These are phyloP conservation scores for Murraya koenigii DNA, from an alignment of 345 rosid species.

Conservation along the genomic window DNA sequence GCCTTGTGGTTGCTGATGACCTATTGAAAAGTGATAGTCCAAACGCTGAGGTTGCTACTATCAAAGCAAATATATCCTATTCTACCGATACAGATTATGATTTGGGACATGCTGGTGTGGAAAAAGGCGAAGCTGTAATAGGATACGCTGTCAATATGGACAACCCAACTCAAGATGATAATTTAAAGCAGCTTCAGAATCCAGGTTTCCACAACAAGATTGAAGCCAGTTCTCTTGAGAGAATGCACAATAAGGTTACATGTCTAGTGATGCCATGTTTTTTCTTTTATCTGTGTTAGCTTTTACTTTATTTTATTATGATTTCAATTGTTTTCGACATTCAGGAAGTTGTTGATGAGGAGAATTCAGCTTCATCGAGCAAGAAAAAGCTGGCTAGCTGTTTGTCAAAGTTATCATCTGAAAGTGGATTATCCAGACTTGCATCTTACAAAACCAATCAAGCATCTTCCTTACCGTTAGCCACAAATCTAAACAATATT, in stretches of 20 bases:
- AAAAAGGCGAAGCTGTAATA: constrained; percentile 19
- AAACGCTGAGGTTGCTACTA: constrained; percentile 20
- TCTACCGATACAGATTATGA: constrained; percentile 9
- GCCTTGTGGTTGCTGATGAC: constrained; percentile 10
- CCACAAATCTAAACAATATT: constrained; percentile 28
- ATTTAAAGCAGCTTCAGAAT: constrained; percentile 21
- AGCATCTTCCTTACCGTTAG: constrained; percentile 21
- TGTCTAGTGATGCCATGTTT: constrained; percentile 8
- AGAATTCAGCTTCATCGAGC: constrained; percentile 25
- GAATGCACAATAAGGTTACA: constrained; percentile 36
- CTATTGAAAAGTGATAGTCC: constrained; percentile 9
- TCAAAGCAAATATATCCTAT: constrained; percentile 13
- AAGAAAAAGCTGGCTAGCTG: constrained; percentile 40
- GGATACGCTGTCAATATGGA: constrained; percentile 17
- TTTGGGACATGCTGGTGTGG: constrained; percentile 16
- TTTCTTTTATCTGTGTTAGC: not conserved
- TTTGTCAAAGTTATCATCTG: constrained; percentile 27
- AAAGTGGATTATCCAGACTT: constrained; percentile 26
- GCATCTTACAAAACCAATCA: constrained; percentile 30
- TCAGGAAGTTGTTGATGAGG: constrained; percentile 35
- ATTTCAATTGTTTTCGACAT: constrained; percentile 8
- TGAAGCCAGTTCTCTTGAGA: constrained; percentile 23
- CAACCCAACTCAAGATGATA: constrained; percentile 23
- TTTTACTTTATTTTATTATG: constrained; percentile 11
- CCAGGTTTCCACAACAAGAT: constrained; percentile 13